Evolutionary conservation across 2,329 filamentous ascomycete genomes (phyloP), one percentile per base, ranked within the genome.

Genomic region (Rhynchosporium agropyri): DNA sequence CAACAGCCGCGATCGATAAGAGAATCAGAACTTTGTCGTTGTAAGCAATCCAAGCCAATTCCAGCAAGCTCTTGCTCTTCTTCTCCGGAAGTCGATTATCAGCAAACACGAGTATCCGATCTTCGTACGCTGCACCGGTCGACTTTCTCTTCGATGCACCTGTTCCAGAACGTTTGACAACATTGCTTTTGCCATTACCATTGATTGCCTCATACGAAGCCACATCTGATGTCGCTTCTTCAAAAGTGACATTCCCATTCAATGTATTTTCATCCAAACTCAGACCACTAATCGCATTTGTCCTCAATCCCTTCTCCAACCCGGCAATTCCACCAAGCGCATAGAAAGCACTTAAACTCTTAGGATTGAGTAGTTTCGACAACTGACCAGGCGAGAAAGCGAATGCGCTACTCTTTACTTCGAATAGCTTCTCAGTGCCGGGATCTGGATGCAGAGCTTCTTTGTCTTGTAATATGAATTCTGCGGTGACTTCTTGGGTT

Each of bases 11-110:
- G 26, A 85, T 79, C 0, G 86, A 87, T 65, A 91, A 79, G 7
- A 91, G 77, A 55, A 91, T 87, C 56, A 91, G 79, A 10, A 92
- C 85, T 70, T 91, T 91, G 75, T 92, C 89, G 72, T 92, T 91
- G 77, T 90, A 90, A 1, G 89, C 87, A 69, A 90, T 87, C 89
- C 89, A 92, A 57, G 84, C 84, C 20, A 91, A 77, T 70, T 85
- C 79, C 66, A 87, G 78, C 57, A 91, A 85, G 29, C 80, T 85
- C 72, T 90, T 90, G 38, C 84, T 77, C 70, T 87, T 89, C 67
- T 83, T 83, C 67, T 84, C 84, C 0, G 86, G 87, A 8, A 89
- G 77, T 12, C 78, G 77, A 67, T 91, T 91, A 64, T 84, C 81
- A 57, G 83, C 84, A 71, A 84, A 92, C 10, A 91, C 79, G 1